Base-by-base conservation (phyloP, 208 protist genomes). In the Porcisia hertigi region DNA sequence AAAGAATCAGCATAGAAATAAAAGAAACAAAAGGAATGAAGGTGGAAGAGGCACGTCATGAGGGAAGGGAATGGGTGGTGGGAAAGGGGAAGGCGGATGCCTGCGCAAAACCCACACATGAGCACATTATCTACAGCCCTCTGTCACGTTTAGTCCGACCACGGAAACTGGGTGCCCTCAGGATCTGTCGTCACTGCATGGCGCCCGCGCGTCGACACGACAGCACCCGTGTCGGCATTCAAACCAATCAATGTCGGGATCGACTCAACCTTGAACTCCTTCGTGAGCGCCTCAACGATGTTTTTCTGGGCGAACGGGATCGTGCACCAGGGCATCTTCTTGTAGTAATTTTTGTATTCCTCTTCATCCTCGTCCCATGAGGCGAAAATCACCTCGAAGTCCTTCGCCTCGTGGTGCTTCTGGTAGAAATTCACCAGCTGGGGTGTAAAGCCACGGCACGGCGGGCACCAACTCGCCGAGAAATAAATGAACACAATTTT, bases 401-500 rank as follows among this genome's bases (percentile, higher is more conserved):
- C 91, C 75, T 95, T 92, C 54, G 80, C 63, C n/a, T 75, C 73
- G 30, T 85, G 74, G 81, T 85, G 80, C 57, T 90, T 88, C 34
- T 93, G 73, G 75, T 98, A 98, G 76, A 96, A 94, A 52, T 94
- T 89, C 20, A 76, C 76, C 30, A 98, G 91, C 66, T 81, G 75
- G 16, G 96, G 96, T 16, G 96, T 98, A 83, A 98, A 98, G 66
- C 82, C 85, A 62, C 93, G 89, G 91, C 96, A 98, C 57, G 96
- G 96, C 16, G 94, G 94, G 87, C 96, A 98, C 96, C 96, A 98
- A 77, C 93, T 94, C 45, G 96, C 96, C 47, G 88, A 93, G 81
- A 97, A 98, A 87, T 98, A 98, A 67, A 96, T 87, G 65, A 94
- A 91, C 1, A 94, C 90, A 2, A 76, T 81, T 82, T 96, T 94